These are phyloP conservation scores for Neocatenulostroma microsporum DNA, from an alignment of 2,329 filamentous ascomycete genomes.

Conservation along the genomic window DNA sequence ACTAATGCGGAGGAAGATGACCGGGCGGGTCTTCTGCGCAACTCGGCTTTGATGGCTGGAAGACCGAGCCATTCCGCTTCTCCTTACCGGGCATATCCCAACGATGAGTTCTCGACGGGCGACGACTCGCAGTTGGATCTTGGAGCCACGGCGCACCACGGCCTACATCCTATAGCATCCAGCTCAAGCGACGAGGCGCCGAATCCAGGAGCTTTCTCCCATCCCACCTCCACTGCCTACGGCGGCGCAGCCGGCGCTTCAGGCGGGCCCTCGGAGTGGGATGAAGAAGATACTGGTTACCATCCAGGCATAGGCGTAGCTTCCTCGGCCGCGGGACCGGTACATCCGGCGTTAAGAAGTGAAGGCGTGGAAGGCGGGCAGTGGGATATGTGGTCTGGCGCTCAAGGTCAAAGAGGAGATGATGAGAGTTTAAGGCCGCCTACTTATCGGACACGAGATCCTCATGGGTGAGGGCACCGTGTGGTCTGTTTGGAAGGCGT, in stretches of 20 bases:
- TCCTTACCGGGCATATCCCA: conserved; percentile 11
- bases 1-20: conserved; percentile 20
- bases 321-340: no score
- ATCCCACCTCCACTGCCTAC: not conserved
- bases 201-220: no score
- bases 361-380: conserved; percentile 3
- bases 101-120: conserved; percentile 7
- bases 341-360: conserved; percentile 8
- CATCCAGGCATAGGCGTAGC: conserved; percentile 15
- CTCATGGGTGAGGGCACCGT: not conserved
- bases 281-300: conserved; percentile 13
- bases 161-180: not conserved
- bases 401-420: no score
- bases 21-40: conserved; percentile 19
- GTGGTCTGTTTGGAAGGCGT: no score
- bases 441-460: conserved; percentile 4
- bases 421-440: conserved; percentile 1
- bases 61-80: conserved; percentile 5
- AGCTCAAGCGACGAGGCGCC: not conserved
- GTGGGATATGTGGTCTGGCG: conserved; percentile 10
- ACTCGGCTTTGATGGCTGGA: conserved; percentile 13
- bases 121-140: conserved; percentile 9
- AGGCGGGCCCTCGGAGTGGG: conserved; percentile 6
- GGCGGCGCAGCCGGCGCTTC: not conserved
- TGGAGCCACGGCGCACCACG: conserved; percentile 1